Base-by-base conservation (phyloP, 768 basidiomycete genomes). In the Naematelia aurantialba region DNA sequence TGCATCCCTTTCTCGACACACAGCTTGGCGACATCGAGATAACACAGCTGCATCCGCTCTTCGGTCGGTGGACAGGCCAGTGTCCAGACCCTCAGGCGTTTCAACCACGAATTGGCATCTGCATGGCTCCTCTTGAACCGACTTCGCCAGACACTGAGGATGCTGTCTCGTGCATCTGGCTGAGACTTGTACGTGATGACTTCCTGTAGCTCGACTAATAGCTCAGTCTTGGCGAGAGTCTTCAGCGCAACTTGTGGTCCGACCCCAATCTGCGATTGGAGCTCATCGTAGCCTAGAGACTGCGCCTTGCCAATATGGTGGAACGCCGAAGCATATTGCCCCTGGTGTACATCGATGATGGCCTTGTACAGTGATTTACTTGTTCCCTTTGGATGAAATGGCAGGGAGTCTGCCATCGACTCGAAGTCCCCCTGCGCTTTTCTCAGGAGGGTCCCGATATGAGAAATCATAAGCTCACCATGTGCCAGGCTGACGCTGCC, bases 291-390 rank as follows among this genome's bases (percentile, higher is more conserved):
- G 1, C 73, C 60, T n/a, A 68, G 29, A 14, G 66, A 54, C 54
- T 77, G 72, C 3, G 68, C 74, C 59, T 75, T 77, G 21, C 55
- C 53, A 42, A 75, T 77, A 56, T 74, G 72, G 24, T 67, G 66
- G 30, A 73, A 66, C 2, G 74, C 74, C 19, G 66, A 59, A 21
- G 63, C 68, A 52, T 70, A 73, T 22, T 73, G 52, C 3, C 60
- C 62, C 31, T 69, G 63, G 19, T 72, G 62, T 25, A 75, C 69
- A 47, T 77, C 74, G 42, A 77, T 67, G 45, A 77, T 71, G 21
- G 76, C 76, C 62, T 77, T 77, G 69, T 75, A 77, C 4, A 77
- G 62, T 24, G 69, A 66, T 56, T 74, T 77, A 17, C 67, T 63
- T 2, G 74, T 70, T 5, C 76, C 76, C 51, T 74, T 73, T 5